phyloP scores from a whole-genome alignment of 2,329 filamentous ascomycete genomes.

The Monilinia fructicola region DNA sequence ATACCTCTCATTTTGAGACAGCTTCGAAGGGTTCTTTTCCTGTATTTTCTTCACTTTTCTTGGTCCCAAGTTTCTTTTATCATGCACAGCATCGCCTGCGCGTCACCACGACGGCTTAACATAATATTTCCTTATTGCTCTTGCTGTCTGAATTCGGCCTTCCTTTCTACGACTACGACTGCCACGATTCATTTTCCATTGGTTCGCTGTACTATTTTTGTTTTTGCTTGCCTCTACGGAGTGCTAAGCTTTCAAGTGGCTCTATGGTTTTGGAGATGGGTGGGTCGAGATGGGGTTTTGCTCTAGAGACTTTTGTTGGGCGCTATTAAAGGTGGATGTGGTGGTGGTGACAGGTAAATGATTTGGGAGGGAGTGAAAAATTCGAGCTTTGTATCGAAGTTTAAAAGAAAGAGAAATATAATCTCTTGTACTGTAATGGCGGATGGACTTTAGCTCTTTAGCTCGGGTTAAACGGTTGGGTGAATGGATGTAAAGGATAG shows the following conservation, averaged over 20 bases:
- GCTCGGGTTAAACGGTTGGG: background rate
- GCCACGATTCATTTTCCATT: constrained; percentile 14
- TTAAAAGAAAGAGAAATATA: background rate
- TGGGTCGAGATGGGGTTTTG: background rate
- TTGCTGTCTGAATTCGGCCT: constrained; percentile 8
- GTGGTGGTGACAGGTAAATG: constrained; percentile 4
- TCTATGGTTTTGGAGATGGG: constrained; percentile 6
- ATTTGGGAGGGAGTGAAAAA: too few species aligned
- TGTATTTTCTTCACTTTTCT: constrained; percentile 19
- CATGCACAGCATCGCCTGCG: constrained; percentile 9
- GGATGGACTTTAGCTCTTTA: background rate
- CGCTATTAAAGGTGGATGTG: background rate
- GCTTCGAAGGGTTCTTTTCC: constrained; percentile 22
- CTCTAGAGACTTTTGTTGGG: background rate
- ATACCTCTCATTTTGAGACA: constrained; percentile 22
- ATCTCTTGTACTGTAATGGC: background rate
- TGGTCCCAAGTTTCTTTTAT: background rate
- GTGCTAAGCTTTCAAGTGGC: background rate
- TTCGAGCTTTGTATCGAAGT: background rate
- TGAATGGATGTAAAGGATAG: constrained; percentile 7
- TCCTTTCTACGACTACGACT: constrained; percentile 21
- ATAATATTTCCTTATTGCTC: constrained; percentile 14
- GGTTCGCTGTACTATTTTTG: constrained; percentile 17
- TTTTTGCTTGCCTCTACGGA: constrained; percentile 3
- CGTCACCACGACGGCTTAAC: constrained; percentile 13